Evolutionary conservation across 371 early-diverging fungal genomes (phyloP), one percentile per base, ranked within the genome.

Genomic region (Nematocida sp.): DNA sequence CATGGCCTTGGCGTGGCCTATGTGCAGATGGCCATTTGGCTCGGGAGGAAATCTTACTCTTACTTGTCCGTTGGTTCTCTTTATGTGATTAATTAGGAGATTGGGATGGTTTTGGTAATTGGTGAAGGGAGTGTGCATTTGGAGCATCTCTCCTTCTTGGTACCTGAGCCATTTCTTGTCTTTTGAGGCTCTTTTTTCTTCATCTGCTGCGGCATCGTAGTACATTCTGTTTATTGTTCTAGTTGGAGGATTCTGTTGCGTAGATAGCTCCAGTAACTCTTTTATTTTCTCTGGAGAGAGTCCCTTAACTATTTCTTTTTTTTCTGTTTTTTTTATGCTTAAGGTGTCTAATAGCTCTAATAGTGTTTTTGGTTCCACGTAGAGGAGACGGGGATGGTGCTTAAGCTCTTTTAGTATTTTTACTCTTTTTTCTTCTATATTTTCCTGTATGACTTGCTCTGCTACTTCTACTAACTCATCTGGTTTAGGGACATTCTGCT

Each of bases 1-100:
- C 86, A 97, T 92, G 39, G 97, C 97, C 86, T 99, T 99, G 55
- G 97, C 97, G 83, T 99, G 99, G 60, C 97, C 97, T 83, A 97
- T 93, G 84, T 97, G 97, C 69, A 97, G 85, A 82, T 93, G 94
- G 82, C 97, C 97, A 81, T 88, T 88, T 57, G 97, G 95, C 86
- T 97, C 97, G 16, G 97, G 97, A 56, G 97, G 99, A 87, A 99
- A 99, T 54, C 99, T 91, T 1, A 98, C 98, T 28, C 93, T 83
- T 1, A 96, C 96, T 80, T 88, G 89, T 5, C 94, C 92, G 55
- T 90, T 90, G 0, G 98, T 97, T 16, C 89, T 88, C 80, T 89
- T 88, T 54, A 99, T 85, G 82, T 99, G 99, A 79, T 88, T 88
- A 55, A 87, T 86, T 88, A 90, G 92, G 64, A 97, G 85, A 79